A percentile compares a stretch with the other conserved stretches of the same genome.
phyloP scores from a whole-genome alignment of 139 green algal species.

The Coelastrella sp. region DNA sequence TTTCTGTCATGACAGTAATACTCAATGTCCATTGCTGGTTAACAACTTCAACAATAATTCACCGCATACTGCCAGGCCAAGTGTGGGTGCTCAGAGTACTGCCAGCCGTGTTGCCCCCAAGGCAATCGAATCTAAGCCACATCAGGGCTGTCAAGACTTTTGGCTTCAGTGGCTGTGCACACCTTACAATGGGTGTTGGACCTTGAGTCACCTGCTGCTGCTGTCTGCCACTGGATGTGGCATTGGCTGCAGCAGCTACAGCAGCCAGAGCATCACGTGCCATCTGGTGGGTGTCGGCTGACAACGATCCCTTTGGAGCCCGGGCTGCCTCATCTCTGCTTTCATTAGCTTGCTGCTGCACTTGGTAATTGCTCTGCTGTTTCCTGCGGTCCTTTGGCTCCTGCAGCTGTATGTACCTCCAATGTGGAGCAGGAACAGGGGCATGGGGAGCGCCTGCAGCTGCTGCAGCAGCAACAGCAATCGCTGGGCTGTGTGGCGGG shows the following conservation, averaged over 20 bases:
- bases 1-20: no score
- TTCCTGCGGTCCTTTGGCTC: background rate
- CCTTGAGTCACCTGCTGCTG: background rate
- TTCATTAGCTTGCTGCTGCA: background rate
- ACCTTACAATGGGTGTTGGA: background rate
- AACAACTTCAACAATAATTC: no score
- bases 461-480: background rate
- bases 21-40: no score
- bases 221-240: background rate
- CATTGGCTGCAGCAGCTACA: background rate
- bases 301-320: background rate
- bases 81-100: no score
- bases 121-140: background rate
- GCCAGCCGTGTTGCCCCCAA: background rate
- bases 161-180: no score
- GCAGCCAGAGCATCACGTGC: conserved; percentile 18
- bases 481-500: background rate
- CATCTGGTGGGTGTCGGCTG: background rate
- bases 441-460: background rate
- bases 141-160: background rate
- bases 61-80: no score
- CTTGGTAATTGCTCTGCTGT: background rate
- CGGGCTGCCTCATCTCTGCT: background rate
- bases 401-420: background rate
- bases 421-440: conserved; percentile 1